These are phyloP conservation scores for Flagelloscypha sp. DNA, from an alignment of 768 basidiomycete genomes.

Conservation along the genomic window DNA sequence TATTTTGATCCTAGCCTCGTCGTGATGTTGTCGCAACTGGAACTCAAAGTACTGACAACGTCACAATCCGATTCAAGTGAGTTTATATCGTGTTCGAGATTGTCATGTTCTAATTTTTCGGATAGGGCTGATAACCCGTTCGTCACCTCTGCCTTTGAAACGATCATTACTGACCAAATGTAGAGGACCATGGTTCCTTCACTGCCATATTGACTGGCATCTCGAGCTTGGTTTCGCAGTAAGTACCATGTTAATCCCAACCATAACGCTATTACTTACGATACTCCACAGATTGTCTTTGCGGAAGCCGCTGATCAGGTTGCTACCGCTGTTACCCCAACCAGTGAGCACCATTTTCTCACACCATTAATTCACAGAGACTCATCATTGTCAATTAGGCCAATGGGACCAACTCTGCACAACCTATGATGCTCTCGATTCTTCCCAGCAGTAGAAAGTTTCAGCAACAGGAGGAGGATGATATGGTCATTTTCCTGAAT, in stretches of 20 bases:
- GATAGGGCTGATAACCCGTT: too few relatives aligned
- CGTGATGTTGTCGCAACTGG: constrained; percentile 40
- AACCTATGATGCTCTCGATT: constrained; percentile 10
- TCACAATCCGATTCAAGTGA: constrained; percentile 36
- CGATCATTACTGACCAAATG: constrained; percentile 42
- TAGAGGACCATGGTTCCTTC: too few relatives aligned
- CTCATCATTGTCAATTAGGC: constrained; percentile 6
- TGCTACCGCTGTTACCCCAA: constrained; percentile 6
- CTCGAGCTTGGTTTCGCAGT: background rate
- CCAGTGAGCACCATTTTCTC: too few relatives aligned
- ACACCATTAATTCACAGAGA: constrained; percentile 4
- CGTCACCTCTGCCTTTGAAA: constrained; percentile 34
- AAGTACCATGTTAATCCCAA: background rate
- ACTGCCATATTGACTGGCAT: too few relatives aligned
- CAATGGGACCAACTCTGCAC: constrained; percentile 16
- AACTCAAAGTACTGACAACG: constrained; percentile 19
- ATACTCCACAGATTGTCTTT: constrained; percentile 13
- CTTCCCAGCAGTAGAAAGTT: too few relatives aligned
- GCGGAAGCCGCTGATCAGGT: constrained; percentile 15
- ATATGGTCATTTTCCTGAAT: too few relatives aligned
- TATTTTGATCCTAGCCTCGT: constrained; percentile 7
- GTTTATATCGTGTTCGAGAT: constrained; percentile 8
- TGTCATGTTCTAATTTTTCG: too few relatives aligned
- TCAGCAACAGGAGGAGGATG: too few relatives aligned
- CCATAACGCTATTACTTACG: background rate